Conservation (phyloP, 2,329 filamentous ascomycete species). For the Magnaporthales sp. region DNA sequence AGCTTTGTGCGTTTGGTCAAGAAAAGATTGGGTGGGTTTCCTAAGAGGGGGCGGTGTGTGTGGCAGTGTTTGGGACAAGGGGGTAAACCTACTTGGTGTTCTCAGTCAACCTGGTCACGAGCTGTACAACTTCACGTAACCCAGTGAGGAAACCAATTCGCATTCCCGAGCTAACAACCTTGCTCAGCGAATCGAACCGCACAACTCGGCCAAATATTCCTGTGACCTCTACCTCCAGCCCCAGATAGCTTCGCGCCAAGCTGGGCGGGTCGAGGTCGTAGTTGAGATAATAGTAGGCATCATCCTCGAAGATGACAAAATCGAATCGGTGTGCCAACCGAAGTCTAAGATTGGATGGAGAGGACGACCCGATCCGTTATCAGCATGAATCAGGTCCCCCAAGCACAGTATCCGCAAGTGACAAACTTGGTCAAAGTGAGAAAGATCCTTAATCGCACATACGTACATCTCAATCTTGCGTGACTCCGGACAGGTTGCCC, state of each 20-base stretch:
- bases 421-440: not conserved
- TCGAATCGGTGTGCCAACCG: not conserved
- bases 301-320: constrained; percentile 5
- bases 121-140: not conserved
- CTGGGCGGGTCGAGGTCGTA: constrained; percentile 8
- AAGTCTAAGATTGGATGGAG: constrained; percentile 1
- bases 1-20: not conserved
- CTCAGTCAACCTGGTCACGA: not conserved
- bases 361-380: not conserved
- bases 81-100: not conserved
- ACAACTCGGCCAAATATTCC: constrained; percentile 10
- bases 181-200: constrained; percentile 11
- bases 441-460: not conserved
- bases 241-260: constrained; percentile 8
- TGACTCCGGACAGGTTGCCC: not conserved
- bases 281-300: constrained; percentile 9
- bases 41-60: too few relatives aligned
- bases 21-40: not conserved
- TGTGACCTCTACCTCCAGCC: constrained; percentile 4
- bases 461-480: not conserved
- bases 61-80: not conserved
- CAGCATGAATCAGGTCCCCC: not conserved
- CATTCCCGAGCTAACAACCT: constrained; percentile 11
- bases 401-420: not conserved
- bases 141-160: constrained; percentile 9